Base-by-base conservation (phyloP, 208 protist species). In the Angomonas ambiguus region DNA sequence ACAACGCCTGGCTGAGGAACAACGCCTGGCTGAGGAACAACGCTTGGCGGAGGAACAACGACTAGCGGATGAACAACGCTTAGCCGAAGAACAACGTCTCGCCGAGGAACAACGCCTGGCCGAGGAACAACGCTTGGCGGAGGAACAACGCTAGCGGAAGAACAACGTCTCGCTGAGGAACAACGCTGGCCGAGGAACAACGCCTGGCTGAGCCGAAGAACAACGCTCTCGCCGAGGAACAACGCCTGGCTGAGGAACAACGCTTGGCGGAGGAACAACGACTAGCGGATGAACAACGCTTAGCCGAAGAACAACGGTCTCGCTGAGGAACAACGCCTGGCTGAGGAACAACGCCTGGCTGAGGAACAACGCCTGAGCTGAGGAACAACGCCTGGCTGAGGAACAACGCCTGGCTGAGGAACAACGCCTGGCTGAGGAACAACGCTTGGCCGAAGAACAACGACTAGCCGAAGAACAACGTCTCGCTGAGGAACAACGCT, bases 391-490 rank as follows among this genome's bases (percentile, higher is more conserved):
- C 25, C 53, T 27, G 8, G 24, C 27, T 16, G 53, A 59, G 30
- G 53, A 27, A 8, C 24, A 59, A 59, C 53, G 53, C 30, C 53
- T 59, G 13, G 53, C 53, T 8, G 53, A 59, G 25, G 53, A 59
- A 59, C 53, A 33, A n/a, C 53, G 53, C 25, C 4, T 48, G 31
- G 61, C 33, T 8, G 61, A 67, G 41, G 33, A 71, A 64, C 45
- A 51, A 30, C 67, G 68, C 10, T 30, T 62, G 1, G 61, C 72
- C 42, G 51, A 71, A 25, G 72, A 73, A 62, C 62, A 72, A 60
- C 59, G 28, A 53, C n/a, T 25, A 28, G 56, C 56, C 8, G 56
- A 62, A n/a, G 30, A 62, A 31, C 25, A 22, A 34, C 65, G 53
- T 57, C 18, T 55, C 1, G 66, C 28, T 28, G 65, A 66, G 49